Percentiles rank a stretch among this genome's conserved stretches.
Evolutionary conservation across 2,329 filamentous ascomycete genomes (phyloP).

Genomic region (Fusarium incarnatum): DNA sequence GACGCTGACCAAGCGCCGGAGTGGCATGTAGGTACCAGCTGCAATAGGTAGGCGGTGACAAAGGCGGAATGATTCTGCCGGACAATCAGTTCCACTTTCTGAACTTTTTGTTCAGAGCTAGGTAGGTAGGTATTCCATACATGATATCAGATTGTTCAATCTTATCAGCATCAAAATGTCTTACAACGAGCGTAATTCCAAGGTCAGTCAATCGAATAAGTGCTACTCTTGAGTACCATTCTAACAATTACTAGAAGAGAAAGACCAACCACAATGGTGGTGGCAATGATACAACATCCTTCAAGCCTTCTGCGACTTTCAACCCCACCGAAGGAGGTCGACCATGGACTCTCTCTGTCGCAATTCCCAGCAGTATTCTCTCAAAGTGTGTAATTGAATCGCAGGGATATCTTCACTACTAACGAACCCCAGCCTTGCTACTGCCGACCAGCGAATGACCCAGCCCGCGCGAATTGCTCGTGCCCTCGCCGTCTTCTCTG

Average conservation of each 20-base stretch:
- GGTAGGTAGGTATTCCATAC: neutral
- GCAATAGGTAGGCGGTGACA: slow-evolving; percentile 41
- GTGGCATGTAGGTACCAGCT: neutral
- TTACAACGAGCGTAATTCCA: slow-evolving; percentile 49
- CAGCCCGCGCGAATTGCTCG: slow-evolving; percentile 82
- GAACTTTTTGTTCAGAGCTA: slow-evolving; percentile 39
- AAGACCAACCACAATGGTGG: slow-evolving; percentile 58
- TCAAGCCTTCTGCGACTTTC: slow-evolving; percentile 76
- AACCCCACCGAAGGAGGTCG: slow-evolving; percentile 70
- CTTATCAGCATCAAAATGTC: slow-evolving; percentile 46
- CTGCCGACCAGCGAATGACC: slow-evolving; percentile 79
- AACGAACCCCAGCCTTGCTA: slow-evolving; percentile 66
- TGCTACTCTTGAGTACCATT: no score
- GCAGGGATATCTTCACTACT: neutral
- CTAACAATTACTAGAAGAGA: slow-evolving; percentile 58
- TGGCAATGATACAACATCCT: slow-evolving; percentile 58
- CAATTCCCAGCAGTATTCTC: slow-evolving; percentile 81
- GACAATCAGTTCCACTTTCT: slow-evolving; percentile 36
- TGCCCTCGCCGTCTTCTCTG: slow-evolving; percentile 82
- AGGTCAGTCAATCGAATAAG: slow-evolving; percentile 38
- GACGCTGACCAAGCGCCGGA: slow-evolving; percentile 38
- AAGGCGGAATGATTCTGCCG: slow-evolving; percentile 45
- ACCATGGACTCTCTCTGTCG: slow-evolving; percentile 80
- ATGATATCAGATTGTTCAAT: slow-evolving; percentile 9
- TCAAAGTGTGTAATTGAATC: slow-evolving; percentile 67